Evolutionary conservation across 1,284 basidiomycete genomes (phyloP).

Genomic region (Apiotrichum gamsii): DNA sequence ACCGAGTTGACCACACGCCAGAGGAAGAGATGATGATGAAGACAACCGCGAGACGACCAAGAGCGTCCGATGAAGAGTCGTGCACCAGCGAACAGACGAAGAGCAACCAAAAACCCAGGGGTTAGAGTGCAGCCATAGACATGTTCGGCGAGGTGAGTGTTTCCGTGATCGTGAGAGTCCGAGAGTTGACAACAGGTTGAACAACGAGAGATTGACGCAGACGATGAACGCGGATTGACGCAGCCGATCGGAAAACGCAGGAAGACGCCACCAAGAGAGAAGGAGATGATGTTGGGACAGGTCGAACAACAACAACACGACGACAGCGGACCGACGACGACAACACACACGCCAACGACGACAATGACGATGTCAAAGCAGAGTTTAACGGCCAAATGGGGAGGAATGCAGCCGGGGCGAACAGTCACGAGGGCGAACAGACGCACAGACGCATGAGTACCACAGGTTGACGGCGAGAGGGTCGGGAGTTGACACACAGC

Average conservation of each 20-base stretch:
- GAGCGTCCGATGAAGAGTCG: background rate
- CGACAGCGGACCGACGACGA: background rate
- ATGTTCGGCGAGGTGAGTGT: too few species aligned
- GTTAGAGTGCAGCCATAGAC: conserved; percentile 1
- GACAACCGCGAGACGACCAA: background rate
- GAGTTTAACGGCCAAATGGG: background rate
- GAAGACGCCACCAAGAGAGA: too few species aligned
- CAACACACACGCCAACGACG: background rate
- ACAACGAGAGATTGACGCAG: too few species aligned
- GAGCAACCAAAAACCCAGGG: background rate
- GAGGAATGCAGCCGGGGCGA: background rate
- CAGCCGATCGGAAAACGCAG: too few species aligned
- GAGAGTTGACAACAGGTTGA: too few species aligned
- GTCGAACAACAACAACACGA: conserved; percentile 1
- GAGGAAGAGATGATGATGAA: background rate
- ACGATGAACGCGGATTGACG: too few species aligned
- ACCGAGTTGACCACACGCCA: background rate
- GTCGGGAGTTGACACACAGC: background rate
- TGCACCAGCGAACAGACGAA: too few species aligned
- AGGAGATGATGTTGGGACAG: too few species aligned
- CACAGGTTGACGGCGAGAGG: too few species aligned
- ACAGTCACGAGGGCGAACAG: background rate
- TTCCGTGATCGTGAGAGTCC: too few species aligned
- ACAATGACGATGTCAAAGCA: background rate
- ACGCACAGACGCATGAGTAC: background rate